phyloP scores from a whole-genome alignment of 208 protist genomes.

The Leishmania major region DNA sequence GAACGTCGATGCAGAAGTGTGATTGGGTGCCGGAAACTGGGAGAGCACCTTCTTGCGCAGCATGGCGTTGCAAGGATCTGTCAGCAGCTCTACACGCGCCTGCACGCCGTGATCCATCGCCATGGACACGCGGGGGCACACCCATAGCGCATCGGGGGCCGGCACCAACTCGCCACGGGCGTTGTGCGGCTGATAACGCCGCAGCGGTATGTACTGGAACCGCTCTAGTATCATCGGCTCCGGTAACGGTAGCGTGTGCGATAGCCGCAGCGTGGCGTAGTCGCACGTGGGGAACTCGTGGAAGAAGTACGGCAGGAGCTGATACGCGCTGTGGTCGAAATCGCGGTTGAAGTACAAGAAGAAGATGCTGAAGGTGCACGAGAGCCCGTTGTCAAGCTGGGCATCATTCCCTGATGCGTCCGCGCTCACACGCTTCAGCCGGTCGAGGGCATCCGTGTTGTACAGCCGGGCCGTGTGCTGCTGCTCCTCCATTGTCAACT shows the following conservation, averaged over 20 bases:
- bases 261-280: conserved; percentile 68
- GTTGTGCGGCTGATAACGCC: conserved; percentile 82
- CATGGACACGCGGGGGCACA: conserved; percentile 55
- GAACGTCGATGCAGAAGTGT: conserved; percentile 5
- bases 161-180: conserved; percentile 54
- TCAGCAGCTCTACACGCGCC: conserved; percentile 19
- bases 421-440: conserved; percentile 42
- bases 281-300: conserved; percentile 77
- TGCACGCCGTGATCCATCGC: conserved; percentile 22
- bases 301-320: conserved; percentile 79
- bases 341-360: conserved; percentile 87
- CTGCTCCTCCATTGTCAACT: conserved; percentile 55
- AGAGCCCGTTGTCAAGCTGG: conserved; percentile 8
- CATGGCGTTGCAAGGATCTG: conserved; percentile 6
- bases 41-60: conserved; percentile 22
- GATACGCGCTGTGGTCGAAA: conserved; percentile 60
- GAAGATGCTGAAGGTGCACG: conserved; percentile 44
- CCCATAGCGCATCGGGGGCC: conserved; percentile 79
- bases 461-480: conserved; percentile 72
- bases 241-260: conserved; percentile 57
- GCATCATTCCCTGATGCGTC: conserved; percentile 23
- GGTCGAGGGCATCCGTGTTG: conserved; percentile 70
- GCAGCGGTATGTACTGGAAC: conserved; percentile 83
- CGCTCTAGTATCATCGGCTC: conserved; percentile 76
- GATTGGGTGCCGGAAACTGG: conserved; percentile 5